Evolutionary conservation across 2,329 filamentous ascomycete genomes (phyloP).

Genomic region (Camptophora hylomeconis): DNA sequence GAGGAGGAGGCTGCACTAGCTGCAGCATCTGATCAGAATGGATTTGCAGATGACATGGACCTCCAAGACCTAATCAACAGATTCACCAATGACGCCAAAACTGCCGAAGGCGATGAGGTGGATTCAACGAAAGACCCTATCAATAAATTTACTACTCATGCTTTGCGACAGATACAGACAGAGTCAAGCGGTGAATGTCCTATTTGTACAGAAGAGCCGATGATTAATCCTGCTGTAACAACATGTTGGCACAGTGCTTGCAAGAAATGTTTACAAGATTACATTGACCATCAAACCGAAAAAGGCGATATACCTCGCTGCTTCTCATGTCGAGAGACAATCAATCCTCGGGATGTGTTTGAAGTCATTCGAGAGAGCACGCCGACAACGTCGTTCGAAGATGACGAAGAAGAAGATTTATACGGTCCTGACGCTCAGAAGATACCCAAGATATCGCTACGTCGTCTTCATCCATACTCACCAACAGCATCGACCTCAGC

Average conservation of each 20-base stretch:
- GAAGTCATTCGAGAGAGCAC: slow-evolving; percentile 64
- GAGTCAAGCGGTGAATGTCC: slow-evolving; percentile 85
- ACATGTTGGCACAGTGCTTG: slow-evolving; percentile 97
- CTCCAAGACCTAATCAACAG: slow-evolving; percentile 70
- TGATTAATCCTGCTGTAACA: slow-evolving; percentile 87
- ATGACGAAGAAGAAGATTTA: slow-evolving; percentile 21
- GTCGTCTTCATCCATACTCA: slow-evolving; percentile 52
- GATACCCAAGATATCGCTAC: slow-evolving; percentile 42
- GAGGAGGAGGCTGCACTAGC: slow-evolving; percentile 65
- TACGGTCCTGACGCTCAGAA: slow-evolving; percentile 25
- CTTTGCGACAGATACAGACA: slow-evolving; percentile 79
- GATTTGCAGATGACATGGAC: slow-evolving; percentile 91
- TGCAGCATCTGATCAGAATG: slow-evolving; percentile 64
- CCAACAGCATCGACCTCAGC: slow-evolving; percentile 49
- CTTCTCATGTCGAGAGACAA: slow-evolving; percentile 75
- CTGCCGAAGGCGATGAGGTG: slow-evolving; percentile 38
- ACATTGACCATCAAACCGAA: slow-evolving; percentile 74
- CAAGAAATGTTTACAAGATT: slow-evolving; percentile 81
- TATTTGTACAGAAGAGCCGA: slow-evolving; percentile 88
- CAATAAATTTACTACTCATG: slow-evolving; percentile 72
- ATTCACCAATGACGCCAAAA: slow-evolving; percentile 59
- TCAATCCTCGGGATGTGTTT: slow-evolving; percentile 77
- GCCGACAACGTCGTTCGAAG: slow-evolving; percentile 29
- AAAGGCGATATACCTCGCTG: slow-evolving; percentile 66
- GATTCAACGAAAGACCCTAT: slow-evolving; percentile 38